Base-by-base conservation (phyloP, 2,329 filamentous ascomycete genomes). In the Aspergillus intermedius region DNA sequence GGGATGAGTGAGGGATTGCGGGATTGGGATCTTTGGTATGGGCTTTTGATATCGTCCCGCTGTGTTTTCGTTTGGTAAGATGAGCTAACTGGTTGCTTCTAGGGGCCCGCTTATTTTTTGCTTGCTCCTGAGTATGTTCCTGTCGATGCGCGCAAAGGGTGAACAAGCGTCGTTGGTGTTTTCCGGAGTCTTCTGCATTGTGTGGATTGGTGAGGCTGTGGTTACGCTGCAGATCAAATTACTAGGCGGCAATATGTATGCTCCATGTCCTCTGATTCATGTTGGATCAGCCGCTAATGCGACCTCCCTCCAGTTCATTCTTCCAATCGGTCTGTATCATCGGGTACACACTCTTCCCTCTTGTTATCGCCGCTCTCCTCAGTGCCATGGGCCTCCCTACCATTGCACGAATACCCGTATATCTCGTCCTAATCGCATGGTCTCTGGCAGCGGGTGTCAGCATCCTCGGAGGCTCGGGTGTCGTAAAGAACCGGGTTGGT, bases 201-300 rank as follows among this genome's bases (percentile, higher is more conserved):
- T 98, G 47, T 98, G 93, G 93, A 83, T 98, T 50, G 93, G 91
- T 23, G 91, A 97, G 75, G 91, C 91, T 1, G 86, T 95, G 3
- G 93, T 98, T 50, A 98, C 93, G n/a, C 73, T 95, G 64, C 93
- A 98, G 78, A 97, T 98, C 69, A 95, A 95, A 74, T 76, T 98
- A 59, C 73, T 98, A 50, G 93, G 93, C 50, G 93, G 93, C 42
- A 96, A 93, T 74, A 96, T 98, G 91, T 97, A 76, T 72, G 90
- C 4, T 81, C 19, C 44, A n/a, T 40, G 17, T 12, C 7, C 37
- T 19, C 10, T 10, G 8, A 12, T 12, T 51, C 43, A 47, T 43
- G 15, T 15, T 34, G 21, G 30, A 34, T 40, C 30, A 41, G 17
- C 12, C 37, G 35, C 17, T 42, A 34, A 19, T 22, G 12, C 19